Evolutionary conservation across 2,329 filamentous ascomycete genomes (phyloP).

Genomic region (Colletotrichum sp.): DNA sequence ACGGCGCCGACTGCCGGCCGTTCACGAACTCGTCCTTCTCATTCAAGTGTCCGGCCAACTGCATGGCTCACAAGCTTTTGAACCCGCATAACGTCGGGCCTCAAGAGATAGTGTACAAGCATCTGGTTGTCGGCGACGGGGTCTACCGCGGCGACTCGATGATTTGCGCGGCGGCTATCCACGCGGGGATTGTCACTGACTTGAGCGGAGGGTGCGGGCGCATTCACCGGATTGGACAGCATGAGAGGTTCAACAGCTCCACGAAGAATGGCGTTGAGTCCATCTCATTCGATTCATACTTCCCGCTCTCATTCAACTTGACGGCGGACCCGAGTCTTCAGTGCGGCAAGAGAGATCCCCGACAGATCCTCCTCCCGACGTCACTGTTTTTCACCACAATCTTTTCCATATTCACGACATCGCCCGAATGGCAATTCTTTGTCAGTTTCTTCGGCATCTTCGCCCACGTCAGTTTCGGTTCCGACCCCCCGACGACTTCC

Average conservation of each 20-base stretch:
- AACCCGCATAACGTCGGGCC: conserved; percentile 79
- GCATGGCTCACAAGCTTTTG: conserved; percentile 66
- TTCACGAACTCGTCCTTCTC: conserved; percentile 73
- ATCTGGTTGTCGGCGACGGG: conserved; percentile 72
- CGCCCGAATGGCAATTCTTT: conserved; percentile 83
- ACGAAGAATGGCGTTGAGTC: conserved; percentile 76
- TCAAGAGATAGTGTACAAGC: conserved; percentile 66
- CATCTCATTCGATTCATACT: conserved; percentile 82
- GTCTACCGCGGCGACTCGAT: conserved; percentile 90
- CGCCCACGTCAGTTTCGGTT: conserved; percentile 87
- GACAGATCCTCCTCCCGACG: conserved; percentile 86
- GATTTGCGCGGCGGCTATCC: conserved; percentile 84
- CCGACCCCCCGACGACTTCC: conserved; percentile 72
- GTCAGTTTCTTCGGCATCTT: conserved; percentile 83
- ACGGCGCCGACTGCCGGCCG: conserved; percentile 77
- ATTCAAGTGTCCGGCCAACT: conserved; percentile 78
- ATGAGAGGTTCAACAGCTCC: conserved; percentile 66
- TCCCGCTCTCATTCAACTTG: conserved; percentile 87
- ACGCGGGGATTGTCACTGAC: conserved; percentile 78
- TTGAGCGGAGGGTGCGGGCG: conserved; percentile 81
- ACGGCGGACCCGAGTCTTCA: conserved; percentile 56
- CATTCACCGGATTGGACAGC: conserved; percentile 73
- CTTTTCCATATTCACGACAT: conserved; percentile 82
- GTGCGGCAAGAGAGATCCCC: conserved; percentile 75
- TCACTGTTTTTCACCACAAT: conserved; percentile 80